Evolutionary conservation across 2,329 filamentous ascomycete genomes (phyloP), one percentile per base, ranked within the genome.

Genomic region (Lasiodiplodia sp.): DNA sequence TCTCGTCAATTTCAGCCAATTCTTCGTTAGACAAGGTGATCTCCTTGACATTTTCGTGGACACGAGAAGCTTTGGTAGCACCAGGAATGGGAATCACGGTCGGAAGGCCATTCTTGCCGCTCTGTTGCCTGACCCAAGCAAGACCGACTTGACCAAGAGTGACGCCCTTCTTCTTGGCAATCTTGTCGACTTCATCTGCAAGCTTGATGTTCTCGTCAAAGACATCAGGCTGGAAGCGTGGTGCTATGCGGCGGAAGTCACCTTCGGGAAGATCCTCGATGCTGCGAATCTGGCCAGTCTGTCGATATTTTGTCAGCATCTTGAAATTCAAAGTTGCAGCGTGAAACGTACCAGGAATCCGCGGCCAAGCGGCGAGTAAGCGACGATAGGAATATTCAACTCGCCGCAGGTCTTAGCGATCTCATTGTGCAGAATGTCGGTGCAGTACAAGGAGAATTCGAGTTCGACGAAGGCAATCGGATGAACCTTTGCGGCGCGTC

Each of bases 351-450:
- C 71, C 75, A 82, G 73, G 79, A 88, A 86, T 1, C 88, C 88
- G 31, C 86, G 82, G 4, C 91, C 89, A 0, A 94, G 82, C 0
- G 92, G 92, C 55, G 89, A 90, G 79, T 93, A 94, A 3, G 78
- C 77, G n/a, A 93, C 79, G 58, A 94, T 81, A 0, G 91, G 89
- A 69, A 95, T 93, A 57, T 84, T 81, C 56, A 91, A 78, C 75
- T 94, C 85, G 1, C 82, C 84, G 70, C 88, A 89, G 1, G 85
- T 82, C 66, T 81, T 75, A 2, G 86, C 85, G 1, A 90, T 82
- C 21, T 84, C 88, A 70, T 90, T 89, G 21, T 84, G 76, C 5
- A 89, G 76, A 56, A 88, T 85, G 31, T 88, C 84, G 2, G 85
- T 87, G 6, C 80, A 80, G 81, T 84, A 90, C 2, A 89, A 79